These are phyloP conservation scores for Alternaria sp. DNA, from an alignment of 2,329 filamentous ascomycete genomes.

Conservation along the genomic window DNA sequence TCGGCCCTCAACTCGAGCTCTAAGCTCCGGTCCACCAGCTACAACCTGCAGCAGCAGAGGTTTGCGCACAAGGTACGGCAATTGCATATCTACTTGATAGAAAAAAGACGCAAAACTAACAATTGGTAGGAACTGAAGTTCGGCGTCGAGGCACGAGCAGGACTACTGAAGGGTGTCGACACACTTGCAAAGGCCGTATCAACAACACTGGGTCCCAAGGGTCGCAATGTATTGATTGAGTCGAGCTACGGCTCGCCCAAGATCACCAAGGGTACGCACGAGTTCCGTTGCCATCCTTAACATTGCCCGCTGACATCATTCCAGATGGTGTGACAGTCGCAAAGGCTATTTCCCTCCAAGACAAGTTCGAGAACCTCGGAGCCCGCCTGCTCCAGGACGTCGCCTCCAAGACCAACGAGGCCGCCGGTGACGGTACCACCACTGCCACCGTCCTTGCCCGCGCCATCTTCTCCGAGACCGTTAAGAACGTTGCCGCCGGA, in stretches of 20 bases:
- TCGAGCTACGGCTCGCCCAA: constrained; percentile 98
- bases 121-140: constrained; percentile 87
- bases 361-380: constrained; percentile 99
- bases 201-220: constrained; percentile 96
- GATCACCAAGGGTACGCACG: constrained; percentile 89
- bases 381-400: constrained; percentile 97
- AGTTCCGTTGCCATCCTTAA: neutral
- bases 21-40: constrained; percentile 58
- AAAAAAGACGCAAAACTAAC: constrained; percentile 1
- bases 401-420: constrained; percentile 98
- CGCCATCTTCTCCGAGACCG: constrained; percentile 99
- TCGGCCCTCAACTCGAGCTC: constrained; percentile 74
- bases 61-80: constrained; percentile 91
- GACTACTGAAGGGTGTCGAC: constrained; percentile 92
- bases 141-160: constrained; percentile 88
- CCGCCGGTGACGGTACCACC: constrained; percentile 97
- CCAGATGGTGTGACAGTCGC: constrained; percentile 61
- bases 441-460: constrained; percentile 96
- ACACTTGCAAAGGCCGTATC: constrained; percentile 95
- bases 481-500: constrained; percentile 98
- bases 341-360: constrained; percentile 88
- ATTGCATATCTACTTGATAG: neutral
- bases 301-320: constrained; percentile 20
- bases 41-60: constrained; percentile 84
- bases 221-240: constrained; percentile 97